Evolutionary conservation across 768 basidiomycete species (phyloP), one percentile per base, ranked within the genome.

Genomic region (Terana coerulea): DNA sequence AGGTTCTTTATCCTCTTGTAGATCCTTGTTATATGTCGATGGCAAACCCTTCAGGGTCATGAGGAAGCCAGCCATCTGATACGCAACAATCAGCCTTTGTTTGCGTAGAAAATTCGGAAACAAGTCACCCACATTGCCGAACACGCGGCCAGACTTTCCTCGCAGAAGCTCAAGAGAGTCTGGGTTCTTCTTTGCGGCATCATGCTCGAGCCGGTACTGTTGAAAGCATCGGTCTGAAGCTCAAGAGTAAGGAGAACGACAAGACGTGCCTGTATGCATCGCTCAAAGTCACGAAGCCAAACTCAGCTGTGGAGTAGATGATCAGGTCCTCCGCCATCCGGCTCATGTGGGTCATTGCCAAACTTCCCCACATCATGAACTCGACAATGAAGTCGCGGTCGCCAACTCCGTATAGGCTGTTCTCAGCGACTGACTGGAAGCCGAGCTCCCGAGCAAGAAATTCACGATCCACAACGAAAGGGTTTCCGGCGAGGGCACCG

Each of bases 161-260:
- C 97, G 84, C 52, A 99, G 75, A 19, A 99, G 76, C 68, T 99
- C 97, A 49, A 97, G 74, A 9, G 95, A 98, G 67, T 98, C 97
- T 0, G 95, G 91, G 64, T 98, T 98, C 73, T 98, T 99, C 75
- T 99, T 98, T 98, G 97, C 5, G 97, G 97, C 97, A 99, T 99
- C 66, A 99, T 98, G 59, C 95, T 98, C 34, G 95, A 98, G 6
- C 97, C 97, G 37, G 97, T 99, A 65, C 94, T 98, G 58, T 8
- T 34, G 25, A 15, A n/a, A 25, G 21, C 4, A 17, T n/a, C n/a
- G n/a, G n/a, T n/a, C n/a, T n/a, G n/a, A 10, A 34, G n/a, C 33
- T 34, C 17, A 34, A n/a, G n/a, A 34, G 33, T 36, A 43, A 17
- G 17, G 28, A n/a, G n/a, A n/a, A n/a, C n/a, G n/a, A n/a, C n/a